Base-by-base conservation (phyloP, 208 protist genomes). In the Vickermania ingenoplastis region DNA sequence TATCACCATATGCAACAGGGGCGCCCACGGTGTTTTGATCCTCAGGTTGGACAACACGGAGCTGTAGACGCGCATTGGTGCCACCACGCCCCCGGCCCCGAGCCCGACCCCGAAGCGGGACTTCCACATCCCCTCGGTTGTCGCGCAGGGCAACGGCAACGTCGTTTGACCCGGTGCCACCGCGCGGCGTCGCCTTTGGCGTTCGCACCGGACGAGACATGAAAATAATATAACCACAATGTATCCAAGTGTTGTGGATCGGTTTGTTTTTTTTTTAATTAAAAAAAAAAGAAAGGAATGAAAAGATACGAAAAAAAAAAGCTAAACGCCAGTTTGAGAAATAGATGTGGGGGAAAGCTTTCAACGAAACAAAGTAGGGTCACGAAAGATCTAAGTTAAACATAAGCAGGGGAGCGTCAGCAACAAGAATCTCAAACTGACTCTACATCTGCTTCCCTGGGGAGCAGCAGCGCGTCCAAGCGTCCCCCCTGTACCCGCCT, bases 1-100 rank as follows among this genome's bases (percentile, higher is more conserved):
- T 48, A 0, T 80, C 69, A 26, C 83, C 80, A 55, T 89, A 92
- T 11, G 17, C 0, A 59, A 59, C 2, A 59, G 41, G 4, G 27
- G 5, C 2, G 21, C 3, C 21, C 27, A 53, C 36, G 4, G 56
- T 30, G 61, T 50, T 25, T 11, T 27, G 26, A 26, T 41, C n/a
- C 30, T 25, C 51, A 36, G 31, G 36, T 14, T 28, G 2, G 14
- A n/a, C n/a, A n/a, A 7, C 23, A 14, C n/a, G 2, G 17, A 59
- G 25, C 14, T 23, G 29, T 26, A 53, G 2, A 4, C 27, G 26
- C 27, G 17, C 14, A n/a, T 11, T 7, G 11, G 21, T 21, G 23
- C 51, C 21, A 22, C 51, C 51, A 55, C 7, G 11, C 36, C 17
- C 36, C 36, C 11, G 17, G 7, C 7, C 36, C 36, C 17, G 11